These are phyloP conservation scores for Stagonosporopsis cucurbitacearum DNA, from an alignment of 2,329 filamentous ascomycete species.

Conservation along the genomic window DNA sequence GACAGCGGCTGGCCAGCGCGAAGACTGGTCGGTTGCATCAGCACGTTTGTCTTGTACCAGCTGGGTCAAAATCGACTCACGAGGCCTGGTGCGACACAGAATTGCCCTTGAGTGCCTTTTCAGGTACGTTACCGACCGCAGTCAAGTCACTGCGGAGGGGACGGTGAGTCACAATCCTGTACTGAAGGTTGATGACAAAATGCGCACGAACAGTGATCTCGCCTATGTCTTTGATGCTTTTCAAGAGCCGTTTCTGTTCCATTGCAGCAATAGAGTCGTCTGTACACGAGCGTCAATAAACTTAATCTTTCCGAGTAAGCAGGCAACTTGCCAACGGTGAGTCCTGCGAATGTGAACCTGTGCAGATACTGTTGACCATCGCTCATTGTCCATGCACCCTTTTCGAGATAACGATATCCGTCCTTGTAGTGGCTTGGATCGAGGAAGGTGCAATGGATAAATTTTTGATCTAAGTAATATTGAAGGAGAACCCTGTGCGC, in stretches of 20 bases:
- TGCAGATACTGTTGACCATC: slow-evolving; percentile 3
- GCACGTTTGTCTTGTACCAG: too few species aligned
- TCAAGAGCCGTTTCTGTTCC: neutral
- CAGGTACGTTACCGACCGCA: slow-evolving; percentile 13
- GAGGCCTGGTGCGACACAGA: slow-evolving; percentile 23
- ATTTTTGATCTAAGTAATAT: slow-evolving; percentile 28
- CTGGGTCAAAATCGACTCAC: slow-evolving; percentile 11
- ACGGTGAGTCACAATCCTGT: accelerated
- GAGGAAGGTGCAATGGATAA: neutral
- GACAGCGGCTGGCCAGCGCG: neutral
- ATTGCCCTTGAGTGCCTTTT: slow-evolving; percentile 32
- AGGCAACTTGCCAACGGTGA: slow-evolving; percentile 18
- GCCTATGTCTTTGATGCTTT: slow-evolving; percentile 21
- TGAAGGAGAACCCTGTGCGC: slow-evolving; percentile 11
- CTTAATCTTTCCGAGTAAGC: neutral
- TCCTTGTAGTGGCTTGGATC: neutral
- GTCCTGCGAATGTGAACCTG: slow-evolving; percentile 33
- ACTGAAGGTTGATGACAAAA: slow-evolving; percentile 13
- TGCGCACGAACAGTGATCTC: slow-evolving; percentile 21
- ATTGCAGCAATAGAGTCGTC: slow-evolving; percentile 10
- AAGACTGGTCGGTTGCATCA: neutral
- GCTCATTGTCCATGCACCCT: neutral
- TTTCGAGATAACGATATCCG: neutral
- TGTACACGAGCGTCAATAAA: neutral
- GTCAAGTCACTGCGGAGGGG: neutral